Evolutionary conservation across 371 early-diverging fungal genomes (phyloP).

Genomic region (Rhizopus delemar): DNA sequence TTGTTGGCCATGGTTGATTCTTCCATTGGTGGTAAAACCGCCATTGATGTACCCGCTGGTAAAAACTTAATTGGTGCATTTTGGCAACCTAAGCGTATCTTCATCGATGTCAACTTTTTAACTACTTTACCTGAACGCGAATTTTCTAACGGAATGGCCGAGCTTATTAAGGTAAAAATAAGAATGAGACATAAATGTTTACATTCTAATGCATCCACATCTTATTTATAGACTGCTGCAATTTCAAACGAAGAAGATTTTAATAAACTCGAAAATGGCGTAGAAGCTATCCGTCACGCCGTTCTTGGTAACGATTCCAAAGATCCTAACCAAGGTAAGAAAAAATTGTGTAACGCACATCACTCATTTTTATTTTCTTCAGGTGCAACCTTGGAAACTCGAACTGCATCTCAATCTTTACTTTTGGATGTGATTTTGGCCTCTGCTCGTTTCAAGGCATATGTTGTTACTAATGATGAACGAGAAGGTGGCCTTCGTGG

Average conservation of each 20-base stretch:
- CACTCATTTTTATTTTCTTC: slow-evolving; percentile 1
- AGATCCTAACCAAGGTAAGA: slow-evolving; percentile 54
- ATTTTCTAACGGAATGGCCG: slow-evolving; percentile 96
- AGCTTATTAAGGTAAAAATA: slow-evolving; percentile 81
- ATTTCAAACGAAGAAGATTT: slow-evolving; percentile 91
- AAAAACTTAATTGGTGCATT: slow-evolving; percentile 97
- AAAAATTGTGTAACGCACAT: not conserved
- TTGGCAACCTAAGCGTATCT: slow-evolving; percentile 94
- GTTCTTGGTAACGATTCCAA: slow-evolving; percentile 58
- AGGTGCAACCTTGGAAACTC: slow-evolving; percentile 64
- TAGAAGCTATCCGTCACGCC: slow-evolving; percentile 75
- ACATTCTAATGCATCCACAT: not conserved
- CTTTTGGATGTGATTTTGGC: slow-evolving; percentile 85
- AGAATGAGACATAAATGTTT: not conserved
- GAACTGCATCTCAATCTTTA: slow-evolving; percentile 65
- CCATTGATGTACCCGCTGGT: slow-evolving; percentile 92
- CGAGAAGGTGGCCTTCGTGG: slow-evolving; percentile 94
- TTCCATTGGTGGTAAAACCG: slow-evolving; percentile 97
- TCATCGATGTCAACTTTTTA: slow-evolving; percentile 86
- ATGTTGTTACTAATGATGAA: slow-evolving; percentile 94
- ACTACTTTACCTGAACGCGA: slow-evolving; percentile 90
- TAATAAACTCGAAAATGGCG: slow-evolving; percentile 81
- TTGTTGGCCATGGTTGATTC: slow-evolving; percentile 98
- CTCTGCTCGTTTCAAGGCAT: slow-evolving; percentile 90
- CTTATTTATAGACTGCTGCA: slow-evolving; percentile 74